A percentile compares a stretch with the other conserved stretches of the same genome.
Evolutionary conservation across 805 yeast species (phyloP).

Genomic region (Candida manassasensis): DNA sequence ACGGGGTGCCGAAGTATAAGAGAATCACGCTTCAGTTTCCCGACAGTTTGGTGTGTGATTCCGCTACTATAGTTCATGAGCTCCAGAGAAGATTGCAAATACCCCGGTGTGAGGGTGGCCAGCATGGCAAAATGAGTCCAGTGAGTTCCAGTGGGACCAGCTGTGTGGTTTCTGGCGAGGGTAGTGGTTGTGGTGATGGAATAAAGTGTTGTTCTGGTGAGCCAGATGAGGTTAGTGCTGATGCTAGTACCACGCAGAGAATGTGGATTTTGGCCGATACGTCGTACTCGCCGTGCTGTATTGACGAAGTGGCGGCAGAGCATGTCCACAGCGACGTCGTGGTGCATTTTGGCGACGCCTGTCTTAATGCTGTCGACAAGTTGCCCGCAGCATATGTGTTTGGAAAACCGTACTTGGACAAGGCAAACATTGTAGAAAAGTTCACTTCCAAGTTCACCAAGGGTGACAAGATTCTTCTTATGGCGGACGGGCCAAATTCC

Average conservation of each 20-base stretch:
- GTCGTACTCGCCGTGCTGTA: slow-evolving; percentile 91
- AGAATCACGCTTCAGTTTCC: slow-evolving; percentile 87
- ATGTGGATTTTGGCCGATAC: slow-evolving; percentile 89
- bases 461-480: slow-evolving; percentile 47
- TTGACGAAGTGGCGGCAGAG: slow-evolving; percentile 95
- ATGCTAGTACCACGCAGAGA: slow-evolving; percentile 1
- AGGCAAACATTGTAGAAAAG: slow-evolving; percentile 27
- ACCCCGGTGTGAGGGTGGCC: background rate
- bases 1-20: slow-evolving; percentile 26
- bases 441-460: slow-evolving; percentile 41
- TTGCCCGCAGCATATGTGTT: slow-evolving; percentile 76
- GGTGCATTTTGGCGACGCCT: slow-evolving; percentile 93
- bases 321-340: slow-evolving; percentile 84
- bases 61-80: slow-evolving; percentile 61
- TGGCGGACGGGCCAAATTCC: slow-evolving; percentile 73
- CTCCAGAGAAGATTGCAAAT: slow-evolving; percentile 37
- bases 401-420: slow-evolving; percentile 60
- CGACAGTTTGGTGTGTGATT: slow-evolving; percentile 71
- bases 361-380: slow-evolving; percentile 72
- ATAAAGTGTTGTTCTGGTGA: background rate
- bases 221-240: background rate
- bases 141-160: background rate
- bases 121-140: background rate
- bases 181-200: background rate
- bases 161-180: background rate